phyloP scores from a whole-genome alignment of 345 rosid species.

The Physaria fendleri region DNA sequence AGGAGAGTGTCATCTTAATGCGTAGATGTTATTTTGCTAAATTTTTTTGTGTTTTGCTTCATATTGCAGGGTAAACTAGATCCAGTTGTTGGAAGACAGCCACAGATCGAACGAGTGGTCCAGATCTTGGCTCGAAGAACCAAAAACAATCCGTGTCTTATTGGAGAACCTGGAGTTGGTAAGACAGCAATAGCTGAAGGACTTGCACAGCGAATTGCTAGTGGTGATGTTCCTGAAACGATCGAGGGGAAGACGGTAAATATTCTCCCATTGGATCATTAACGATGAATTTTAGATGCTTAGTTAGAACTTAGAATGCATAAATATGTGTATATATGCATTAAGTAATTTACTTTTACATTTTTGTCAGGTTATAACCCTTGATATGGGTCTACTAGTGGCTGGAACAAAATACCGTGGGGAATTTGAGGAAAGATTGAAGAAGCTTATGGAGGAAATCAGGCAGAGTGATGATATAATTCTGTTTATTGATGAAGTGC shows the following conservation, averaged over 20 bases:
- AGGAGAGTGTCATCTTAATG: conserved; percentile 1
- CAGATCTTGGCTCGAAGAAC: conserved; percentile 97
- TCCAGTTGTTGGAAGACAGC: conserved; percentile 98
- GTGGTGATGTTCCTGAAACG: conserved; percentile 96
- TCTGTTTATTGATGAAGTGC: too few relatives aligned
- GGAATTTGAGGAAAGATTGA: too few relatives aligned
- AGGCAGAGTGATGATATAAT: too few relatives aligned
- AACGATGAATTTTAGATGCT: too few relatives aligned
- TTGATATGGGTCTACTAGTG: too few relatives aligned
- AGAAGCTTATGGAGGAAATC: too few relatives aligned
- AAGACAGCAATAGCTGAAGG: conserved; percentile 99
- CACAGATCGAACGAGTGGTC: conserved; percentile 87
- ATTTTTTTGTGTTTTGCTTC: background rate
- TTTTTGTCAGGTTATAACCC: too few relatives aligned
- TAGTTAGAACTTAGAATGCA: background rate
- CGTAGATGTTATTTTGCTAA: background rate
- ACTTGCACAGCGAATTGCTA: conserved; percentile 89
- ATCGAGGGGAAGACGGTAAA: conserved; percentile 96
- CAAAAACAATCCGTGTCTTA: conserved; percentile 95
- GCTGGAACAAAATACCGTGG: too few relatives aligned
- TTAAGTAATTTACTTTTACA: too few relatives aligned
- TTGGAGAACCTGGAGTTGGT: conserved; percentile 99
- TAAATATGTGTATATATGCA: background rate
- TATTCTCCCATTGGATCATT: too few relatives aligned
- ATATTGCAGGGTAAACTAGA: conserved; percentile 81